Percentiles rank a stretch among this genome's conserved stretches.
Conservation (phyloP, 495 filamentous ascomycete species). For the Massariosphaeria phaeospora region DNA sequence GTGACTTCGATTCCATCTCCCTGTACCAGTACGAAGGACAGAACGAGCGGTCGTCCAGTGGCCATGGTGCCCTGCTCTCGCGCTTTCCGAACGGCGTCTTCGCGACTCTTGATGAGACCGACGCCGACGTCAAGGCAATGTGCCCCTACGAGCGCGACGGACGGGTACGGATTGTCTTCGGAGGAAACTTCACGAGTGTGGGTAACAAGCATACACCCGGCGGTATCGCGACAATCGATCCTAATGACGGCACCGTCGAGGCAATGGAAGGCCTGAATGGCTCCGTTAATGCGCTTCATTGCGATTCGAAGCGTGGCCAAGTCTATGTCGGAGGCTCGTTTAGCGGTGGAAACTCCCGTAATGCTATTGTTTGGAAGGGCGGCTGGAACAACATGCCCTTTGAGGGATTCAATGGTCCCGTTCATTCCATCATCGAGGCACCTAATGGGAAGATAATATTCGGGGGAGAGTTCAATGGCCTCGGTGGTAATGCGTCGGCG, state of each 20-base stretch:
- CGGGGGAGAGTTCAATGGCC: conserved; percentile 82
- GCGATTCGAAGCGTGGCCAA: conserved; percentile 72
- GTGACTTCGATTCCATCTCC: conserved; percentile 87
- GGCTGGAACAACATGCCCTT: conserved; percentile 87
- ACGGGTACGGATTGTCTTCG: conserved; percentile 67
- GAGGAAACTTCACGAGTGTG: conserved; percentile 94
- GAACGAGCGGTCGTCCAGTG: conserved; percentile 57
- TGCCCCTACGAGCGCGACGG: conserved; percentile 71
- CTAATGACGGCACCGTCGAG: conserved; percentile 59
- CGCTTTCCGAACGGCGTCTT: conserved; percentile 84
- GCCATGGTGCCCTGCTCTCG: conserved; percentile 76
- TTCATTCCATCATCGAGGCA: conserved; percentile 75
- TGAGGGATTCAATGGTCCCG: conserved; percentile 89
- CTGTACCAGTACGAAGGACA: conserved; percentile 82
- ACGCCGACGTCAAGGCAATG: conserved; percentile 80
- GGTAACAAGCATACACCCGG: conserved; percentile 63
- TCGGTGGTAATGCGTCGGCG: conserved; percentile 75
- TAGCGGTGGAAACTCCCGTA: conserved; percentile 69
- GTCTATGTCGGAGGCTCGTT: conserved; percentile 93
- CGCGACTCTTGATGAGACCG: conserved; percentile 63
- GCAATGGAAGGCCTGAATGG: conserved; percentile 75
- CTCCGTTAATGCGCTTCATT: conserved; percentile 72
- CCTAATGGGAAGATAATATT: conserved; percentile 81
- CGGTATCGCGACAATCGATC: conserved; percentile 76
- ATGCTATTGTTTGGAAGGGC: conserved; percentile 78